Conservation (phyloP, 352 stramenopile species). For the Globisporangium megalacanthum region DNA sequence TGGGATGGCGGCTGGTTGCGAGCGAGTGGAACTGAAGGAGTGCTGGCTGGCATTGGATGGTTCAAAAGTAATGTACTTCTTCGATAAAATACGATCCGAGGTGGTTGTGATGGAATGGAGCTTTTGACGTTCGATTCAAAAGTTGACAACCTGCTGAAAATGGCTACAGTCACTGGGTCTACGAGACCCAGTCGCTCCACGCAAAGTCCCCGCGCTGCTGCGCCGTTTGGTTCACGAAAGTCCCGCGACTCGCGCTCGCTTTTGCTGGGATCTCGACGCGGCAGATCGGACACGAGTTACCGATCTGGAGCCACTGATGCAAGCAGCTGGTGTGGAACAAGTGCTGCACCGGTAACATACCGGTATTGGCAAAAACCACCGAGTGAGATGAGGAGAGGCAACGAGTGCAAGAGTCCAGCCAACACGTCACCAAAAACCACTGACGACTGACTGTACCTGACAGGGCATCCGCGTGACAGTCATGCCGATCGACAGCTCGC, state of each 20-base stretch:
- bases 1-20: no score
- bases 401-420: no score
- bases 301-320: slow-evolving; percentile 76
- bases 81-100: no score
- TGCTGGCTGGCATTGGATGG: no score
- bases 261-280: slow-evolving; percentile 68
- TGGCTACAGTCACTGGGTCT: not conserved
- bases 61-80: no score
- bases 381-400: no score
- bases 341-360: slow-evolving; percentile 28
- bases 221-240: slow-evolving; percentile 24
- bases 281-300: slow-evolving; percentile 82
- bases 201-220: slow-evolving; percentile 51
- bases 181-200: slow-evolving; percentile 81
- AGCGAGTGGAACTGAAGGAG: no score
- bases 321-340: slow-evolving; percentile 80
- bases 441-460: slow-evolving; percentile 28
- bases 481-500: slow-evolving; percentile 67
- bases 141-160: no score
- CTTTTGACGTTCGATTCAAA: no score
- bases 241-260: slow-evolving; percentile 19
- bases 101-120: no score
- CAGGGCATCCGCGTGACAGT: slow-evolving; percentile 67
- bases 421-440: not conserved
- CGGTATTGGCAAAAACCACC: no score